Evolutionary conservation across 139 green algal species (phyloP).

Genomic region (Trebouxia sp.): DNA sequence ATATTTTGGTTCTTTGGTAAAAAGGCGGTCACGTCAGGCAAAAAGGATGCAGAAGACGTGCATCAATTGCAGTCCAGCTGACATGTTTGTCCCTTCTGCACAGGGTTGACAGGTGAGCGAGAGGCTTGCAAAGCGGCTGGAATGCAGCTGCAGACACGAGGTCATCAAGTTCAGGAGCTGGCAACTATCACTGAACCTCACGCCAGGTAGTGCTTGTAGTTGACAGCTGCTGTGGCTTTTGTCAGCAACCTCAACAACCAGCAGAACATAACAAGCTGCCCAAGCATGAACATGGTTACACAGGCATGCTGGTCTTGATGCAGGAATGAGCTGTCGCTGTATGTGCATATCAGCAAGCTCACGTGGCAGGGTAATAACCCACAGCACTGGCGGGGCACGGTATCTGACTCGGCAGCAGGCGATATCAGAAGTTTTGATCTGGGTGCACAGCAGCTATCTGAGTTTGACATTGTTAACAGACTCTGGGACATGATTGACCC

Average conservation of each 20-base stretch:
- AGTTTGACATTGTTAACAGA: not conserved
- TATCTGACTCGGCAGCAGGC: constrained; percentile 33
- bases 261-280: too few species aligned
- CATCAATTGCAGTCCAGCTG: not conserved
- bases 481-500: constrained; percentile 8
- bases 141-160: not conserved
- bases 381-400: constrained; percentile 46
- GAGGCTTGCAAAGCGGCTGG: not conserved
- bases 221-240: too few species aligned
- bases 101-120: not conserved
- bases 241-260: too few species aligned
- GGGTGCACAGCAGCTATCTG: not conserved
- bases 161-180: constrained; percentile 9
- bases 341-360: constrained; percentile 65
- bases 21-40: too few species aligned
- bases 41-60: too few species aligned
- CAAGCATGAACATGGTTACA: too few species aligned
- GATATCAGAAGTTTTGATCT: constrained; percentile 20
- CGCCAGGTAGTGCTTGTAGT: not conserved
- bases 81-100: not conserved
- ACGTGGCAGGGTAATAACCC: constrained; percentile 53
- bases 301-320: not conserved
- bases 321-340: constrained; percentile 67
- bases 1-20: too few species aligned
- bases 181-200: constrained; percentile 6